Conservation (phyloP, 305 asterid genomes). For the Fraxinus dipetala region DNA sequence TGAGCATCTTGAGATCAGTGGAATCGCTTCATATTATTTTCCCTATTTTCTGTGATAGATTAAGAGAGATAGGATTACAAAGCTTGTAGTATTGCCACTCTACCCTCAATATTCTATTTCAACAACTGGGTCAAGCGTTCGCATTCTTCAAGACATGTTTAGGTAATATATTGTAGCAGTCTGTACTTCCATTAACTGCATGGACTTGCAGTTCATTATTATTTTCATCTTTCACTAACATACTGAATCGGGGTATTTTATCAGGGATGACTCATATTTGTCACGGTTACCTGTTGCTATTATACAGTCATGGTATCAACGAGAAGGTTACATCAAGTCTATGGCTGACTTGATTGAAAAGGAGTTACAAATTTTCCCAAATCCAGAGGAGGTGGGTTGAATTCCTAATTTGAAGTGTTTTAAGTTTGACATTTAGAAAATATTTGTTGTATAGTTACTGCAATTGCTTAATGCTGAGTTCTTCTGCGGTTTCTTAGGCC, state of each 20-base stretch:
- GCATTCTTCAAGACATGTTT: constrained; percentile 72
- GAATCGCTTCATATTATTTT: background rate
- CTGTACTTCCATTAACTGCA: background rate
- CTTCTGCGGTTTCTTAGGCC: constrained; percentile 35
- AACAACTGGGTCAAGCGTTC: constrained; percentile 94
- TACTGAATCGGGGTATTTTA: constrained; percentile 15
- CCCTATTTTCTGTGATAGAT: constrained; percentile 46
- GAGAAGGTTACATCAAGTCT: constrained; percentile 76
- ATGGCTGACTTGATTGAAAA: constrained; percentile 86
- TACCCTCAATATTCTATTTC: constrained; percentile 96
- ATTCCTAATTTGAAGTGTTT: constrained; percentile 12
- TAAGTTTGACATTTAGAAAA: background rate
- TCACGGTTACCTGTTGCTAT: constrained; percentile 73
- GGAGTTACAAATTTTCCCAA: constrained; percentile 52
- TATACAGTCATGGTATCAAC: constrained; percentile 90
- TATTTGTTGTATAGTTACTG: background rate
- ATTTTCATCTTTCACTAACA: constrained; percentile 4
- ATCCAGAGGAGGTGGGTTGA: constrained; percentile 64
- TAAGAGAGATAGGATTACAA: constrained; percentile 68
- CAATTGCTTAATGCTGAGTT: constrained; percentile 3
- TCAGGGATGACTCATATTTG: constrained; percentile 61
- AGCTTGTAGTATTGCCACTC: constrained; percentile 81
- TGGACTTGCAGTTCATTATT: background rate
- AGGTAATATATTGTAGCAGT: constrained; percentile 34
- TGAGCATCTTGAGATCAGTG: background rate